These are phyloP conservation scores for Cercospora zeae-maydis DNA, from an alignment of 2,329 filamentous ascomycete genomes.

Conservation along the genomic window DNA sequence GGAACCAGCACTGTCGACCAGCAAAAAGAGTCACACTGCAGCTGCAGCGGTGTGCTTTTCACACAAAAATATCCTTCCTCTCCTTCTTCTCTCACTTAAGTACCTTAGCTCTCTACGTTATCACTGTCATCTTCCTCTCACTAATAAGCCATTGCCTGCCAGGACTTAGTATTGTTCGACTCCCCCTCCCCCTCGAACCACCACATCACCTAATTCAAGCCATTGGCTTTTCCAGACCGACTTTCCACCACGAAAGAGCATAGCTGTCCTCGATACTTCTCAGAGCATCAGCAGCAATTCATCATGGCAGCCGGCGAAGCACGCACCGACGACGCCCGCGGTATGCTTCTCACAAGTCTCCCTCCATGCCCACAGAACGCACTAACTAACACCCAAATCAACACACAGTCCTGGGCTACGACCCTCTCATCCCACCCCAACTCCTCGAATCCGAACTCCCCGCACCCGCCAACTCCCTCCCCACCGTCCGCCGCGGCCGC, in stretches of 20 bases:
- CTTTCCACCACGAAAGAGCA: not conserved
- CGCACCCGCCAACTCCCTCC: conserved; percentile 55
- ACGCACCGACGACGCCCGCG: conserved; percentile 52
- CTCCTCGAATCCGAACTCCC: conserved; percentile 85
- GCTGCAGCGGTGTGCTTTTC: not conserved
- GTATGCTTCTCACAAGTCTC: conserved; percentile 36
- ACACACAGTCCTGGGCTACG: conserved; percentile 88
- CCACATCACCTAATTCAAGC: not conserved
- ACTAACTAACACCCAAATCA: conserved; percentile 12
- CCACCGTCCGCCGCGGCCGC: conserved; percentile 69
- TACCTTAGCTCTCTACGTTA: not conserved
- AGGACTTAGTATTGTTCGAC: not conserved
- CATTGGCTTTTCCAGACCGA: not conserved
- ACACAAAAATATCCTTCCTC: not conserved
- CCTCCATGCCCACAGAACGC: conserved; percentile 5
- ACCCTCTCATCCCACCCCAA: conserved; percentile 84
- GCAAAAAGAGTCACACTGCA: not conserved
- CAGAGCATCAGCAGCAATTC: not conserved
- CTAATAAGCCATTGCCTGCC: not conserved
- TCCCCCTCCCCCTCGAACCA: not conserved
- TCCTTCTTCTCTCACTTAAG: not conserved
- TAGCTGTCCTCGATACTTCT: not conserved
- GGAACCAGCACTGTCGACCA: not conserved
- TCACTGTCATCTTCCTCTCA: not conserved
- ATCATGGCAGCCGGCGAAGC: conserved; percentile 21